Evolutionary conservation across 2,329 filamentous ascomycete species (phyloP).

Genomic region (Fusarium torulosum): DNA sequence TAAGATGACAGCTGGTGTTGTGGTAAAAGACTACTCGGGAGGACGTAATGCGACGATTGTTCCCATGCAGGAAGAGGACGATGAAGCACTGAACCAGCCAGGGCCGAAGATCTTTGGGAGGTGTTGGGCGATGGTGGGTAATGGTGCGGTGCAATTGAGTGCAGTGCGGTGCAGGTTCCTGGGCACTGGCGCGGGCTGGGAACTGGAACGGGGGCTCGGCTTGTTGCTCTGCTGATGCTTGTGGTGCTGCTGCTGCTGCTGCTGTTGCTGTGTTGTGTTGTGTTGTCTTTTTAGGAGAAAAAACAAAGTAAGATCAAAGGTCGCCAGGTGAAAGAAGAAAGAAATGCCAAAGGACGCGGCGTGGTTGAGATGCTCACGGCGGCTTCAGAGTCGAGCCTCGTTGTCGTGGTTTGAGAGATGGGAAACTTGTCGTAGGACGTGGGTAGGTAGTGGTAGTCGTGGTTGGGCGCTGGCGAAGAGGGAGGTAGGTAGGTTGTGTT

Average conservation of each 20-base stretch:
- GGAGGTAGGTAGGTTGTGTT: slow-evolving; percentile 43
- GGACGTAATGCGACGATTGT: slow-evolving; percentile 37
- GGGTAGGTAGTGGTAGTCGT: slow-evolving; percentile 22
- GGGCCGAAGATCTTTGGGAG: slow-evolving; percentile 44
- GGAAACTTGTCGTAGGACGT: slow-evolving; percentile 37
- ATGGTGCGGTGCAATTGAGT: slow-evolving; percentile 23
- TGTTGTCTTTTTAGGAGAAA: slow-evolving; percentile 22
- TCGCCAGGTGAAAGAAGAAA: slow-evolving; percentile 15
- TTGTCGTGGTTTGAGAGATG: slow-evolving; percentile 43
- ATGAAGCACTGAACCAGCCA: slow-evolving; percentile 51
- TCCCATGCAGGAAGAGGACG: slow-evolving; percentile 40
- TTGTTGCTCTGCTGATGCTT: slow-evolving; percentile 38
- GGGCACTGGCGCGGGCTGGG: slow-evolving; percentile 22
- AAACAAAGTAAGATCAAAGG: slow-evolving; percentile 21
- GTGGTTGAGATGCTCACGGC: slow-evolving; percentile 42
- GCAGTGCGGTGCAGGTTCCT: slow-evolving; percentile 11
- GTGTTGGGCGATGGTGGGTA: slow-evolving; percentile 38
- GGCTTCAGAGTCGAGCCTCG: slow-evolving; percentile 43
- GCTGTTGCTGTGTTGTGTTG: no score
- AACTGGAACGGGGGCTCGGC: slow-evolving; percentile 29
- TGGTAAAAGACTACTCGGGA: slow-evolving; percentile 27
- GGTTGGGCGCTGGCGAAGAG: slow-evolving; percentile 45
- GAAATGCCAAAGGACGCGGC: slow-evolving; percentile 39
- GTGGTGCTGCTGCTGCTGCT: slow-evolving; percentile 15
- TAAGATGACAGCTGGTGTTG: slow-evolving; percentile 24